phyloP scores from a whole-genome alignment of 345 rosid species.

The Dipteronia sinensis region DNA sequence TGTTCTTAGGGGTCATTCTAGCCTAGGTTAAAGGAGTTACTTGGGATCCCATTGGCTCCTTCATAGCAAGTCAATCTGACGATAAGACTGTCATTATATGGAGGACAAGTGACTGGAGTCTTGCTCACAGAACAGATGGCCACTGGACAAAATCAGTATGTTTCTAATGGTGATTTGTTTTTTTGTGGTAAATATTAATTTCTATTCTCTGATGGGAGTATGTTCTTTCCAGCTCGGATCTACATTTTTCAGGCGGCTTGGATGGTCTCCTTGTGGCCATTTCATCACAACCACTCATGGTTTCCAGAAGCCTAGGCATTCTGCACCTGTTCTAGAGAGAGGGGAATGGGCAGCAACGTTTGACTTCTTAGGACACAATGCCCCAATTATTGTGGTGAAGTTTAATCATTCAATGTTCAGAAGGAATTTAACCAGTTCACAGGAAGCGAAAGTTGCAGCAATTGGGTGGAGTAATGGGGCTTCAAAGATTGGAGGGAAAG shows the following conservation, averaged over 20 bases:
- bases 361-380: slow-evolving; percentile 98
- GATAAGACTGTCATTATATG: slow-evolving; percentile 98
- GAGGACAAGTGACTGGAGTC: slow-evolving; percentile 98
- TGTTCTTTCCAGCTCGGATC: slow-evolving; percentile 78
- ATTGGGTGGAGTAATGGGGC: slow-evolving; percentile 90
- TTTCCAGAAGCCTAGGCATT: slow-evolving; percentile 99
- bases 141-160: slow-evolving; percentile 99
- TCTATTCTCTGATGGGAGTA: slow-evolving; percentile 25
- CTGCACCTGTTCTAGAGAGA: slow-evolving; percentile 98
- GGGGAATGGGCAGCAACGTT: slow-evolving; percentile 99
- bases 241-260: slow-evolving; percentile 98
- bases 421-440: slow-evolving; percentile 48
- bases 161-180: neutral
- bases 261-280: slow-evolving; percentile 99
- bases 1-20: slow-evolving; percentile 96
- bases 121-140: slow-evolving; percentile 94
- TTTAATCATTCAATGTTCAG: slow-evolving; percentile 97
- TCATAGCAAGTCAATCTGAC: slow-evolving; percentile 98
- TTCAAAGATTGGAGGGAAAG: slow-evolving; percentile 78
- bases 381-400: slow-evolving; percentile 92
- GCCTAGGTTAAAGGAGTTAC: slow-evolving; percentile 97
- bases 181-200: slow-evolving; percentile 15
- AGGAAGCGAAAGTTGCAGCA: slow-evolving; percentile 55
- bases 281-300: slow-evolving; percentile 98
- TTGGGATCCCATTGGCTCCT: slow-evolving; percentile 99